Conservation (phyloP, 1,284 basidiomycete genomes). For the Cutaneotrichosporon dermatis region DNA sequence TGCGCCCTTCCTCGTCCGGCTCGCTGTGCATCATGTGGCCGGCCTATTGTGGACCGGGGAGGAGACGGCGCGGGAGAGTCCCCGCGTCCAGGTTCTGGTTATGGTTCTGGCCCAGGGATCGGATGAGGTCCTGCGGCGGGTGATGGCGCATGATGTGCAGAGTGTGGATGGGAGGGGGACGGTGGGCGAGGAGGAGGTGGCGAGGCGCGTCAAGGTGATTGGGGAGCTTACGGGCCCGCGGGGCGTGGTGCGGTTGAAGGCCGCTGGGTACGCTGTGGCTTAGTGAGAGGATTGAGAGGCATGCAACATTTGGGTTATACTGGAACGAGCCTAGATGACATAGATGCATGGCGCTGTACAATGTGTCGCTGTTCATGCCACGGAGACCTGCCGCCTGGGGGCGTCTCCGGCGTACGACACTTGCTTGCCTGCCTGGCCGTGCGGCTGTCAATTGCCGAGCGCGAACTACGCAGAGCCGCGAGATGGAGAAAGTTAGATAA, state of each 20-base stretch:
- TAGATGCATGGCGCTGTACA: neutral
- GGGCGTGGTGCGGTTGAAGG: slow-evolving; percentile 4
- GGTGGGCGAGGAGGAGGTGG: neutral
- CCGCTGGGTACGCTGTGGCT: slow-evolving; percentile 1
- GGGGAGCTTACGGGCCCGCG: slow-evolving; percentile 7
- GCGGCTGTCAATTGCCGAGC: too few relatives aligned
- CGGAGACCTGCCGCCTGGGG: neutral
- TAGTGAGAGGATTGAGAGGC: too few relatives aligned
- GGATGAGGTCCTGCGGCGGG: slow-evolving; percentile 2
- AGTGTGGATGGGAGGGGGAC: neutral
- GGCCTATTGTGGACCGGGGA: slow-evolving; percentile 61
- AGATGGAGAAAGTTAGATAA: too few relatives aligned
- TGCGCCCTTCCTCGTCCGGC: slow-evolving; percentile 58
- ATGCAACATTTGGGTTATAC: too few relatives aligned
- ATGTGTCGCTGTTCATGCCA: neutral
- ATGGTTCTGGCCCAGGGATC: slow-evolving; percentile 10
- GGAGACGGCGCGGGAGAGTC: slow-evolving; percentile 17
- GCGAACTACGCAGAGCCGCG: too few relatives aligned
- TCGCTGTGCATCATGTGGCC: slow-evolving; percentile 78
- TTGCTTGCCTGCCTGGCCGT: too few relatives aligned
- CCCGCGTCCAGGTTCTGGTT: slow-evolving; percentile 13
- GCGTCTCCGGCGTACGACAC: neutral
- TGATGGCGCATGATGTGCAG: slow-evolving; percentile 5
- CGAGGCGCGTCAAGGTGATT: neutral
- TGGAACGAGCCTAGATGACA: neutral